phyloP scores from a whole-genome alignment of 140 eudicot species.

The Ambrosia hybrid region DNA sequence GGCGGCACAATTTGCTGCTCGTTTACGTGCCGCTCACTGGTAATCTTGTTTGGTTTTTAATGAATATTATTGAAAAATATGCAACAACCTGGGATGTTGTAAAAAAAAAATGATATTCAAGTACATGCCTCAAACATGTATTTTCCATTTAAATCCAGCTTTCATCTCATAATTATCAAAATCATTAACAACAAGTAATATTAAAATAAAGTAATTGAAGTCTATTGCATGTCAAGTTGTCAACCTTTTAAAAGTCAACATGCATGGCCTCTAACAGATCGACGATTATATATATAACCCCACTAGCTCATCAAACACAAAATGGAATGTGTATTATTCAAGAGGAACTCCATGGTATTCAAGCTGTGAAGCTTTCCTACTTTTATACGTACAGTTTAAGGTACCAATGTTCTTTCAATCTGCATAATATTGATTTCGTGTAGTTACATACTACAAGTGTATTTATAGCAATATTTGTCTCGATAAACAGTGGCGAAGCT shows the following conservation, averaged over 20 bases:
- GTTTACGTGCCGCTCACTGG: too few relatives aligned
- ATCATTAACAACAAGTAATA: not conserved
- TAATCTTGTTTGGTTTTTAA: too few relatives aligned
- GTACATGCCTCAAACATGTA: slow-evolving; percentile 27
- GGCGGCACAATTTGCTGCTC: too few relatives aligned
- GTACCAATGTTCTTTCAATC: slow-evolving; percentile 15
- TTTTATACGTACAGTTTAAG: slow-evolving; percentile 1
- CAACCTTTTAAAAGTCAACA: slow-evolving; percentile 35
- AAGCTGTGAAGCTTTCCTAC: slow-evolving; percentile 24
- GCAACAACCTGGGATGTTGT: too few relatives aligned
- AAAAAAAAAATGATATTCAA: slow-evolving; percentile 10
- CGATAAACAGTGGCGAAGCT: not conserved
- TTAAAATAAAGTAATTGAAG: not conserved
- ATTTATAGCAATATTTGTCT: not conserved
- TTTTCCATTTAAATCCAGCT: slow-evolving; percentile 32
- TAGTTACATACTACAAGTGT: too few relatives aligned
- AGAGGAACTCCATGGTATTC: slow-evolving; percentile 25
- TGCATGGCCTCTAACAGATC: slow-evolving; percentile 6
- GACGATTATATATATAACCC: slow-evolving; percentile 21
- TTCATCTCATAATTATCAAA: slow-evolving; percentile 31
- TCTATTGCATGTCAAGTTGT: slow-evolving; percentile 23
- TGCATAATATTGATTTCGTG: not conserved
- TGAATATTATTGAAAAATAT: too few relatives aligned
- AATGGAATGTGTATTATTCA: slow-evolving; percentile 13
- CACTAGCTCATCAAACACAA: slow-evolving; percentile 23